These are phyloP conservation scores for Podospora pseudocomata DNA, from an alignment of 495 filamentous ascomycete genomes.

Conservation along the genomic window DNA sequence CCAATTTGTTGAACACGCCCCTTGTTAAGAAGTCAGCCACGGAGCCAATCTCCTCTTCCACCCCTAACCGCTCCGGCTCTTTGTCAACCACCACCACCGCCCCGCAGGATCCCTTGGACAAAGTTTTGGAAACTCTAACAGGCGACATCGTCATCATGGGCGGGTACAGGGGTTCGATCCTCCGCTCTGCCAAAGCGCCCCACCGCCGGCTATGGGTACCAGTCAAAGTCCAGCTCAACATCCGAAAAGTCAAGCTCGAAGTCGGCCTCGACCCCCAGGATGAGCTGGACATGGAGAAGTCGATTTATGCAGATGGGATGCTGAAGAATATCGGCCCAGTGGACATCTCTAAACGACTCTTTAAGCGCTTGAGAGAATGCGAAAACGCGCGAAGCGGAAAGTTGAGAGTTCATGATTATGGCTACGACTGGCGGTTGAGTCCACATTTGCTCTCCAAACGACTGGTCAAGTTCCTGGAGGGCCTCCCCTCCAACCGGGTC, in stretches of 20 bases:
- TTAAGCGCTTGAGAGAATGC: slow-evolving; percentile 71
- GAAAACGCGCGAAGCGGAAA: slow-evolving; percentile 67
- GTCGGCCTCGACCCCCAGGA: slow-evolving; percentile 80
- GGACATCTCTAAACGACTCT: slow-evolving; percentile 77
- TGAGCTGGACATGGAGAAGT: slow-evolving; percentile 78
- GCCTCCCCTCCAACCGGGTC: slow-evolving; percentile 67
- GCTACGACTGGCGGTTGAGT: slow-evolving; percentile 93
- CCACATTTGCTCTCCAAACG: slow-evolving; percentile 70
- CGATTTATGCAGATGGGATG: slow-evolving; percentile 79
- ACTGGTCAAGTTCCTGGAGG: slow-evolving; percentile 68
- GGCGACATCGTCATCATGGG: slow-evolving; percentile 89
- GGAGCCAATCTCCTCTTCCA: slow-evolving; percentile 8
- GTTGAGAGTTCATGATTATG: slow-evolving; percentile 81
- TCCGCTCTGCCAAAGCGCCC: slow-evolving; percentile 79
- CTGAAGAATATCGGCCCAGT: slow-evolving; percentile 87
- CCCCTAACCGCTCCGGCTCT: slow-evolving; percentile 13
- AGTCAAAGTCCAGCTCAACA: slow-evolving; percentile 87
- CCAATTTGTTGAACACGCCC: slow-evolving; percentile 47
- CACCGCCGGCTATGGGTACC: slow-evolving; percentile 88
- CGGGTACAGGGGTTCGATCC: slow-evolving; percentile 83
- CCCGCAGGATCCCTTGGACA: slow-evolving; percentile 48
- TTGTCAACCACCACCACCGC: slow-evolving; percentile 18
- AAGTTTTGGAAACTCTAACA: slow-evolving; percentile 64
- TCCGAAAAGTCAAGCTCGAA: slow-evolving; percentile 88
- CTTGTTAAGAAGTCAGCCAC: slow-evolving; percentile 30